Conservation (phyloP, 1,139 yeast species). For the Casaregolazyma suthepensis region DNA sequence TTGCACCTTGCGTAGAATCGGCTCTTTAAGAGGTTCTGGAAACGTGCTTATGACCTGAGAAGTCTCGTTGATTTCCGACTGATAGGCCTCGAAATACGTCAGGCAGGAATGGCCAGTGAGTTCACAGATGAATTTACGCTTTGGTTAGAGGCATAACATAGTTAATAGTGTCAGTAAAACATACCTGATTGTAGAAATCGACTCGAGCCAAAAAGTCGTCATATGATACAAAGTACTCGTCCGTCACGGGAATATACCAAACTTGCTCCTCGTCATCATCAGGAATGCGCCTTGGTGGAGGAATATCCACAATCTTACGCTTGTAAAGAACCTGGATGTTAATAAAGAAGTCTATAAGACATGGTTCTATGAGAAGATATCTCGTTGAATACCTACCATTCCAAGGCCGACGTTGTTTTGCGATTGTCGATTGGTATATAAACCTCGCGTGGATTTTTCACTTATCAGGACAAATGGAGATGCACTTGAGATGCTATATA, state of each 20-base stretch:
- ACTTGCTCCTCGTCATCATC: slow-evolving; percentile 32
- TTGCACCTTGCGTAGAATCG: slow-evolving; percentile 76
- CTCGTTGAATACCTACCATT: background rate
- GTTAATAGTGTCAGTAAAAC: background rate
- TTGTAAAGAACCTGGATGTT: slow-evolving; percentile 29
- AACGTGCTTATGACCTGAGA: slow-evolving; percentile 68
- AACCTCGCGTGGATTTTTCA: background rate
- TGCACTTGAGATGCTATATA: background rate
- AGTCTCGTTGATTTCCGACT: slow-evolving; percentile 50
- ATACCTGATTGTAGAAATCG: slow-evolving; percentile 34
- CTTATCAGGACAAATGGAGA: background rate
- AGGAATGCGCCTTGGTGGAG: slow-evolving; percentile 22
- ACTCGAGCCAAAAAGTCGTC: slow-evolving; percentile 57
- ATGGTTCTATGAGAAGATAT: background rate
- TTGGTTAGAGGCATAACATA: slow-evolving; percentile 15
- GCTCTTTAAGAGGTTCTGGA: slow-evolving; percentile 89
- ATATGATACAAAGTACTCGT: slow-evolving; percentile 78
- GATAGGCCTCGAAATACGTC: slow-evolving; percentile 82
- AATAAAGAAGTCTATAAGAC: too few species aligned
- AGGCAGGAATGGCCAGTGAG: slow-evolving; percentile 90
- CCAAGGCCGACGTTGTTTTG: background rate
- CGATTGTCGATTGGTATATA: background rate
- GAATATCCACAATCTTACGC: slow-evolving; percentile 31
- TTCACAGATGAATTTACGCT: slow-evolving; percentile 86
- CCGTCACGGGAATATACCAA: slow-evolving; percentile 76